Evolutionary conservation across 805 yeast genomes (phyloP).

Genomic region (Ogataea henricii): DNA sequence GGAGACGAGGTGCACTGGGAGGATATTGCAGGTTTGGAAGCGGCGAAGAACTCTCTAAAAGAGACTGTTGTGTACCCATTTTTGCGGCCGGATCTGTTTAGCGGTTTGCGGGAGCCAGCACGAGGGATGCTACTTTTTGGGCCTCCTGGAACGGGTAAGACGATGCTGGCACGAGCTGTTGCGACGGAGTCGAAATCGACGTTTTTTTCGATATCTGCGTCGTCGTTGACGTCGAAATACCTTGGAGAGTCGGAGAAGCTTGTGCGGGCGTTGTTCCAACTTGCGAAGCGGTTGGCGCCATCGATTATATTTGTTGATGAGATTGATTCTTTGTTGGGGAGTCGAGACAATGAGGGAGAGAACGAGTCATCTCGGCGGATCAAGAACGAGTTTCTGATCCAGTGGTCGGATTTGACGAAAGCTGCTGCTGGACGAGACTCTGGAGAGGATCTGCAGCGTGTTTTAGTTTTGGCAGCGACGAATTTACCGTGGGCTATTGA

Average conservation of each 20-base stretch:
- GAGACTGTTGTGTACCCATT: slow-evolving; percentile 97
- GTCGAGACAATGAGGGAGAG: slow-evolving; percentile 68
- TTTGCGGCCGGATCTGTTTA: slow-evolving; percentile 87
- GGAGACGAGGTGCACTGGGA: slow-evolving; percentile 95
- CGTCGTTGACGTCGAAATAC: slow-evolving; percentile 83
- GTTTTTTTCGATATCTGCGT: slow-evolving; percentile 87
- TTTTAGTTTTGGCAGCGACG: slow-evolving; percentile 90
- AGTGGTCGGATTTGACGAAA: slow-evolving; percentile 89
- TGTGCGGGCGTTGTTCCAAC: slow-evolving; percentile 81
- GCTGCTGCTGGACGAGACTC: slow-evolving; percentile 78
- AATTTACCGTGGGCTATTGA: slow-evolving; percentile 97
- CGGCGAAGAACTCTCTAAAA: slow-evolving; percentile 85
- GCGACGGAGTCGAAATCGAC: slow-evolving; percentile 94
- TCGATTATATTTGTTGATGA: slow-evolving; percentile 95
- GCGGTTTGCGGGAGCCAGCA: slow-evolving; percentile 90
- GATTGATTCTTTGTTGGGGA: slow-evolving; percentile 85
- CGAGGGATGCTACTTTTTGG: slow-evolving; percentile 96
- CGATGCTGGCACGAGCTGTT: slow-evolving; percentile 95
- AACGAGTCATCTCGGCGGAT: slow-evolving; percentile 88
- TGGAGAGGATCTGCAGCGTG: slow-evolving; percentile 60
- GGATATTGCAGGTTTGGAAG: slow-evolving; percentile 88
- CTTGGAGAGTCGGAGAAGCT: slow-evolving; percentile 94
- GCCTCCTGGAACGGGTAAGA: slow-evolving; percentile 99
- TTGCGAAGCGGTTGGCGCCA: slow-evolving; percentile 86
- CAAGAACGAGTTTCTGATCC: slow-evolving; percentile 89